Base-by-base conservation (phyloP, 176 grass and related monocot species). In the Eleusine indica region DNA sequence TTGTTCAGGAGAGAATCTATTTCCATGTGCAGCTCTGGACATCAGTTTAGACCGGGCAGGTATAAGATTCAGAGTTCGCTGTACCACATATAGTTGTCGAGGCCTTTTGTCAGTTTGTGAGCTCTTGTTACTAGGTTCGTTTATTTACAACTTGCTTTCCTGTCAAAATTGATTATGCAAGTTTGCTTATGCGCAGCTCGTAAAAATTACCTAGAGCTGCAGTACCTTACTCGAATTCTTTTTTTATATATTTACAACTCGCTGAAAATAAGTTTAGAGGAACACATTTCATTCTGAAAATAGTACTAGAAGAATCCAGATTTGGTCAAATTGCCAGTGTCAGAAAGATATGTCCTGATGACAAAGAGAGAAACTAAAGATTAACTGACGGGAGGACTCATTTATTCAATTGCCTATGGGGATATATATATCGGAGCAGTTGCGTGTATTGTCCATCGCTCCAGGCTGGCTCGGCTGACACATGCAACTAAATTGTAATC, bases 1-100 rank as follows among this genome's bases (percentile, higher is more conserved):
- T 86, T 57, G 63, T 30, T 53, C 16, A 40, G 46, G 57, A 22
- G 72, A 82, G 73, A 77, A 77, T 77, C 73, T 87, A 64, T 71
- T 77, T 17, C 66, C 58, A 53, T 17, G 12, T 41, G 73, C 43
- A 52, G 67, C 56, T 51, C 41, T 85, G 67, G 48, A 43, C 84
- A 35, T 74, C 8, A 56, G 58, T 67, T 80, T 25, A n/a, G 84
- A 73, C 32, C 14, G 30, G 52, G 43, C 73, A 32, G 49, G 40
- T 77, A 16, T n/a, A 41, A 15, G 62, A 83, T 44, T 78, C 35
- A 66, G 37, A 65, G 57, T 28, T 66, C 5, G 25, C 2, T 73
- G 75, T 67, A 48, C 80, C 9, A 32, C 7, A 56, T 54, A 60
- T 87, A 70, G 2, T 75, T 81, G 39, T 74, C 48, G 30, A 88